These are phyloP conservation scores for Pulveroboletus frians DNA, from an alignment of 768 basidiomycete species.

Conservation along the genomic window DNA sequence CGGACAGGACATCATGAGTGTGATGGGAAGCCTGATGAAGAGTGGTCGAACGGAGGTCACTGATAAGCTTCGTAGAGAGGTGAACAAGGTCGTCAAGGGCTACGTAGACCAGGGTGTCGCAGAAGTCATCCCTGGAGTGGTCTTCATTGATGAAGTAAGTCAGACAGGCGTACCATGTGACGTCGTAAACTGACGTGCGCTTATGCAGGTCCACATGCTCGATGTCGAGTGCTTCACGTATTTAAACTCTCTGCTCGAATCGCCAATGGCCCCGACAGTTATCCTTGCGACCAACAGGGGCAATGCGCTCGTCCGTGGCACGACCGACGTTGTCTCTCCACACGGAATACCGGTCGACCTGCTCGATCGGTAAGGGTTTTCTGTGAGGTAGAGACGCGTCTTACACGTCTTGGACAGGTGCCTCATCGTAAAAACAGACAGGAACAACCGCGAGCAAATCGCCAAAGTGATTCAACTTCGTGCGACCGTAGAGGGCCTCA, in stretches of 20 bases:
- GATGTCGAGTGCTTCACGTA: constrained; percentile 99
- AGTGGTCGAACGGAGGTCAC: constrained; percentile 94
- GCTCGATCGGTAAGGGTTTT: constrained; percentile 65
- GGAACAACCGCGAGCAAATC: constrained; percentile 79
- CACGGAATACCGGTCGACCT: constrained; percentile 94
- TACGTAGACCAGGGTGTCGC: constrained; percentile 99
- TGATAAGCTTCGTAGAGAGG: constrained; percentile 90
- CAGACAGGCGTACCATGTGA: neutral
- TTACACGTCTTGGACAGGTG: constrained; percentile 45
- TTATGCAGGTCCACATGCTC: constrained; percentile 90
- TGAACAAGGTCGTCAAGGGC: constrained; percentile 94
- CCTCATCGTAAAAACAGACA: constrained; percentile 91
- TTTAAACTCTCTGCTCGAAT: constrained; percentile 92
- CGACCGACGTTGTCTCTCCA: constrained; percentile 83
- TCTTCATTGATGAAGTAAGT: constrained; percentile 96
- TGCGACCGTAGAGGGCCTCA: constrained; percentile 81
- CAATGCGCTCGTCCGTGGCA: constrained; percentile 87
- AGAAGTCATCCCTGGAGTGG: constrained; percentile 94
- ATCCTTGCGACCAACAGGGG: constrained; percentile 96
- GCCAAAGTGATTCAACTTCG: constrained; percentile 82
- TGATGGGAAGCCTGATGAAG: constrained; percentile 91
- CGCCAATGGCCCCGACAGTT: constrained; percentile 95
- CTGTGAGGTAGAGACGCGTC: neutral
- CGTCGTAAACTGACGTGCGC: constrained; percentile 1
- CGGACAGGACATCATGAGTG: constrained; percentile 98